A percentile compares a stretch with the other conserved stretches of the same genome.
phyloP scores from a whole-genome alignment of 306 rosid genomes.

The Lathyrus aphaca region DNA sequence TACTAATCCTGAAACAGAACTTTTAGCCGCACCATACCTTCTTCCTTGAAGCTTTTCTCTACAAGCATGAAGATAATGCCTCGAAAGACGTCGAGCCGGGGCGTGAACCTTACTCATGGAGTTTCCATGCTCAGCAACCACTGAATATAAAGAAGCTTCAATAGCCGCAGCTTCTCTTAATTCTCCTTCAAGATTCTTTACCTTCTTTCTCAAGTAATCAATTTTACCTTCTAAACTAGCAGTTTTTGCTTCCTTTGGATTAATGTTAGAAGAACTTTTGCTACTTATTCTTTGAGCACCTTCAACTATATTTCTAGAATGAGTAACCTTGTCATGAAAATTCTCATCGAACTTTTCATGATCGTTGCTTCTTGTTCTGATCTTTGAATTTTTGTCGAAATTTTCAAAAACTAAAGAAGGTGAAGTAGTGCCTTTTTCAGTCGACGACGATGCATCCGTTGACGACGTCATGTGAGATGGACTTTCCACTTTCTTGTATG shows the following conservation, averaged over 20 bases:
- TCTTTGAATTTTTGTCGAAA: conserved; percentile 47
- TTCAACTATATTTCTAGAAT: conserved; percentile 28
- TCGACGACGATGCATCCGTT: conserved; percentile 57
- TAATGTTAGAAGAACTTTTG: conserved; percentile 58
- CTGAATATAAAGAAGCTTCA: conserved; percentile 90
- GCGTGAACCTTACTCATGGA: conserved; percentile 94
- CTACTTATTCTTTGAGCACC: conserved; percentile 37
- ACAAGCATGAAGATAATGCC: conserved; percentile 87
- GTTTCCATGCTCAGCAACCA: conserved; percentile 97
- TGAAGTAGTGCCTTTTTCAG: conserved; percentile 39
- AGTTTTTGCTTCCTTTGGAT: conserved; percentile 73
- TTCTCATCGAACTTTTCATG: conserved; percentile 41
- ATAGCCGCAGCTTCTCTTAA: conserved; percentile 89
- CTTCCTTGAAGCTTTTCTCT: conserved; percentile 63
- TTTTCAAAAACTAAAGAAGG: conserved; percentile 35
- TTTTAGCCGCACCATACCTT: conserved; percentile 81
- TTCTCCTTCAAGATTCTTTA: conserved; percentile 90
- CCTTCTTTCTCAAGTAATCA: conserved; percentile 69
- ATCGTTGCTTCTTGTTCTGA: conserved; percentile 43
- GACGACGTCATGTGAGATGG: conserved; percentile 44
- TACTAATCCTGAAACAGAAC: conserved; percentile 86
- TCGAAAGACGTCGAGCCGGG: conserved; percentile 93
- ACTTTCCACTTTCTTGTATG: conserved; percentile 44
- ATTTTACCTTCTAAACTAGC: conserved; percentile 66
- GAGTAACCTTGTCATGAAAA: conserved; percentile 36